Base-by-base conservation (phyloP, 345 rosid species). In the Eucalyptus guilfoylei region DNA sequence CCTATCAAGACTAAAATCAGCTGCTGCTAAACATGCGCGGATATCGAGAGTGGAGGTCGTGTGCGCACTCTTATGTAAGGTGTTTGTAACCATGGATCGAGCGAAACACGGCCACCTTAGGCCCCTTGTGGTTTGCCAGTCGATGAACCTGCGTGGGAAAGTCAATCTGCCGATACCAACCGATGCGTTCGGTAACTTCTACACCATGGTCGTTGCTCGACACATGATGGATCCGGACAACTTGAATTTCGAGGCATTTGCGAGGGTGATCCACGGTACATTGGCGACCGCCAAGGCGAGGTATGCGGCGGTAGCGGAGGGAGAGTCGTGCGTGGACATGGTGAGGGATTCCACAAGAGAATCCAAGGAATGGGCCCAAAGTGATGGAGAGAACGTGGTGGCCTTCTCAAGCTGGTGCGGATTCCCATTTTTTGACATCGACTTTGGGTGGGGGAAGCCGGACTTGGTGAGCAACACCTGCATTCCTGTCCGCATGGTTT, bases 381-480 rank as follows among this genome's bases (percentile, higher is more conserved):
- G 88, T 67, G 89, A 89, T 44, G 87, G 89, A 40, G 62, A 49
- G 6, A 90, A 94, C 34, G 49, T 93, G 30, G 91, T 91, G 44
- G 11, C 91, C 11, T 89, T 90, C 85, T 91, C 90, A 26, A 93
- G 96, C 88, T 91, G 92, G 89, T 92, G 93, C 49, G 90, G 89
- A 28, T 92, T 93, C 11, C 93, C 94, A 5, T 52, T 91, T 80
- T 94, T 93, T 23, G 95, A 90, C 72, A 91, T 91, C 7, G 93
- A 95, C 87, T 95, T 93, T 30, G 95, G 96, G 13, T 95, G 96
- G 96, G 95, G 95, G 69, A 92, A 88, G 54, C 96, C 96, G 21
- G 89, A 54, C 76, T 88, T 93, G 94, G 92, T 92, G 24, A 91
- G 93, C 12, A 92, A 91, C 49, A 90, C 89, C 69, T 90, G 86